Evolutionary conservation across 495 filamentous ascomycete species (phyloP).

Genomic region (Hypoxylon lienhwacheense): DNA sequence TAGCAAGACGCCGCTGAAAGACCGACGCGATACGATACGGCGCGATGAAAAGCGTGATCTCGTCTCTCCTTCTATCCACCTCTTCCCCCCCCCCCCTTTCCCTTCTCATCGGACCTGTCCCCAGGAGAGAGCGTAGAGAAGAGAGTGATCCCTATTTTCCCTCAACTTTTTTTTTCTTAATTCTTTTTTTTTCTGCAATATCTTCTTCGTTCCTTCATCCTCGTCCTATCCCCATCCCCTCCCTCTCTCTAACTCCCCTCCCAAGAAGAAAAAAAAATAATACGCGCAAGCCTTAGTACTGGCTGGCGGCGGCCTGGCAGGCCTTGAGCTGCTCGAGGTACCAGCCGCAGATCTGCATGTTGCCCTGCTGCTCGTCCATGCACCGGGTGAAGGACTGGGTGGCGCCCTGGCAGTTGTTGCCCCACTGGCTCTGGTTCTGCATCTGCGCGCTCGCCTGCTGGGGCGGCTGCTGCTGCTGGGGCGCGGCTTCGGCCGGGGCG

Average conservation of each 20-base stretch:
- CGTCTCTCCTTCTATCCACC: conserved; percentile 2
- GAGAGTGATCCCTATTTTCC: no score
- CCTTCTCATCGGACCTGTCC: no score
- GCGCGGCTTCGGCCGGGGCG: conserved; percentile 57
- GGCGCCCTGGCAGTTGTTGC: conserved; percentile 74
- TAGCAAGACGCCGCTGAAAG: no score
- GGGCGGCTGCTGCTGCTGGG: conserved; percentile 44
- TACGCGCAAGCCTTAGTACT: conserved; percentile 72
- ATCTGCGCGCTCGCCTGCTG: conserved; percentile 41
- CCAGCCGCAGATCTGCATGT: conserved; percentile 96
- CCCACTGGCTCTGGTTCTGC: conserved; percentile 54
- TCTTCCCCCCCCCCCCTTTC: background rate
- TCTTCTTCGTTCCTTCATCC: no score
- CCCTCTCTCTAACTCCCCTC: no score
- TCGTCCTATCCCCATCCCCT: no score
- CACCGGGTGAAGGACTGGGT: conserved; percentile 87
- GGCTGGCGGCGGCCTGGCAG: conserved; percentile 85
- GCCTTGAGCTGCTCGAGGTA: conserved; percentile 98
- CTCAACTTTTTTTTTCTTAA: no score
- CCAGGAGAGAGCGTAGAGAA: no score
- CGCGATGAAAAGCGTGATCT: no score
- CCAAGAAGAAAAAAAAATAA: no score
- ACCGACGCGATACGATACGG: no score
- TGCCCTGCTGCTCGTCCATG: conserved; percentile 90
- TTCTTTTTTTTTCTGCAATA: no score